These are phyloP conservation scores for Guadua angustifolia DNA, from an alignment of 176 grass and related monocot species.

Conservation along the genomic window DNA sequence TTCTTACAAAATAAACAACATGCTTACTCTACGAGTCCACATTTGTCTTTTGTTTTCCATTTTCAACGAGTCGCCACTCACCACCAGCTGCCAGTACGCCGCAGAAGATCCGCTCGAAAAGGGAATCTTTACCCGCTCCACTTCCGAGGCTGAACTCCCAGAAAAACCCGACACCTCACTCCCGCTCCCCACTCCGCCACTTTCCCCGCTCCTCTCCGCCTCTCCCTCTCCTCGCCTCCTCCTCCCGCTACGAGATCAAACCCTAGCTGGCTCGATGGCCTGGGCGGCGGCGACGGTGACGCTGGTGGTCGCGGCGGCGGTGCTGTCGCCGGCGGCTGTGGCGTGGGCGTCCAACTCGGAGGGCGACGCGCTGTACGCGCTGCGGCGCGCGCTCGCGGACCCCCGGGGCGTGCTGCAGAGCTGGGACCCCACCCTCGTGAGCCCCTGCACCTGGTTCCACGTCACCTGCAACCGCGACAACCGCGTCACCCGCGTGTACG, in stretches of 20 bases:
- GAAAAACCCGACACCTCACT: background rate
- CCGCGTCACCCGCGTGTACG: conserved; percentile 64
- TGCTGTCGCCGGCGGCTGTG: conserved; percentile 29
- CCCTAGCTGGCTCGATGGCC: conserved; percentile 43
- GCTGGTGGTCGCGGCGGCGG: conserved; percentile 26
- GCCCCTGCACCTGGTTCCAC: conserved; percentile 92
- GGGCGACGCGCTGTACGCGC: conserved; percentile 68
- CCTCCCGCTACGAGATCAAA: background rate
- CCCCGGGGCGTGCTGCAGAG: conserved; percentile 76
- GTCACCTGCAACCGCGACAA: conserved; percentile 72
- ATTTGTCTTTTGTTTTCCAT: no score
- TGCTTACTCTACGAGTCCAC: no score
- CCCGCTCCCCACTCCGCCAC: background rate
- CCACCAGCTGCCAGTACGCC: background rate
- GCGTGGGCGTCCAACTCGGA: conserved; percentile 54
- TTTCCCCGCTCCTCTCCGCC: background rate
- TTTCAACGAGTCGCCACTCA: no score
- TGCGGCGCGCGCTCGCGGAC: conserved; percentile 55
- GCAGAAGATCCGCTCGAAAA: conserved; percentile 29
- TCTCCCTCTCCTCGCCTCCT: background rate
- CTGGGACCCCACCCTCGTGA: conserved; percentile 85
- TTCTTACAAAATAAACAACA: no score
- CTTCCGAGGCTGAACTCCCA: background rate
- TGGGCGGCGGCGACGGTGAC: background rate
- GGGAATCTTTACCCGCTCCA: conserved; percentile 5